A percentile compares a stretch with the other conserved stretches of the same genome.
These are phyloP conservation scores for Raphidocelis subcapitata DNA, from an alignment of 139 green algal species.

Conservation along the genomic window DNA sequence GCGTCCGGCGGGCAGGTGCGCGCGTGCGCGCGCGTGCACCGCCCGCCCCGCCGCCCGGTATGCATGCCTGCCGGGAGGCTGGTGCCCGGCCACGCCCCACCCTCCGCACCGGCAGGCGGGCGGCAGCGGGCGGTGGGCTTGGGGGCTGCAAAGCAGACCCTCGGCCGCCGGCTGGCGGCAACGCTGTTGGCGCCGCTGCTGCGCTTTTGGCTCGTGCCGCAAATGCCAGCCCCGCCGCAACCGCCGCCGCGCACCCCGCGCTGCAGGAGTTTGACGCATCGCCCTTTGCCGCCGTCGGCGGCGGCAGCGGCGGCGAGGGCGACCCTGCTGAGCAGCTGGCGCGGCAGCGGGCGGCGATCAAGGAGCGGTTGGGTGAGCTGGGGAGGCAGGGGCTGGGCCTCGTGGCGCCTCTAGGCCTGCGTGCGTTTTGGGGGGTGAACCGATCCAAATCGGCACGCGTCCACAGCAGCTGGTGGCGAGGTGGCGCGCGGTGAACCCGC, in stretches of 20 bases:
- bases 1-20: slow-evolving; percentile 77
- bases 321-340: too few species aligned
- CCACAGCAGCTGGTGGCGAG: not conserved
- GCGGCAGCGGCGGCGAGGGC: too few species aligned
- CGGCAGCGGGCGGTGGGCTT: too few species aligned
- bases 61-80: not conserved
- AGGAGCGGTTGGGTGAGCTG: slow-evolving; percentile 62
- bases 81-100: not conserved
- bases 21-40: not conserved
- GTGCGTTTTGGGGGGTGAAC: not conserved
- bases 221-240: too few species aligned
- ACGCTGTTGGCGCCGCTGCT: too few species aligned
- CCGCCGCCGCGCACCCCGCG: not conserved
- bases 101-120: not conserved
- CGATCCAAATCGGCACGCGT: not conserved
- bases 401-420: not conserved
- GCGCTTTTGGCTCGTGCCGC: not conserved
- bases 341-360: slow-evolving; percentile 64
- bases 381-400: not conserved
- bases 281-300: too few species aligned
- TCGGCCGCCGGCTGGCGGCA: too few species aligned
- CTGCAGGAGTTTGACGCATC: slow-evolving; percentile 71
- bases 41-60: not conserved
- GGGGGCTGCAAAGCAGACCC: too few species aligned
- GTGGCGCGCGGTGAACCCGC: not conserved